Base-by-base conservation (phyloP, 2,329 filamentous ascomycete genomes). In the Neonectria hederae region DNA sequence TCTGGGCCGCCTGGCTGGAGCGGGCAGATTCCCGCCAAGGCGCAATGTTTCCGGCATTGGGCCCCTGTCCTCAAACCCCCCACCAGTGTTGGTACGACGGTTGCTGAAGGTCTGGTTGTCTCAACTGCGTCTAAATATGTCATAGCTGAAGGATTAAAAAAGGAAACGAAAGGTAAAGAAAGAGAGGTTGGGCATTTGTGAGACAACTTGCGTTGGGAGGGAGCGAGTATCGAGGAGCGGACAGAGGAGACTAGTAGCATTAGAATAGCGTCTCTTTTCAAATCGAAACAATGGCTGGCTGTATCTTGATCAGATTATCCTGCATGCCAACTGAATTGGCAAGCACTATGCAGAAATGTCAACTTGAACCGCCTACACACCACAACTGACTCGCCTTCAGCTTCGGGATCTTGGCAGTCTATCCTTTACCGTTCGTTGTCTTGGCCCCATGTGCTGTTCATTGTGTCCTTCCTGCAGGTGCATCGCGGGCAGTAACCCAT, bases 81-180 rank as follows among this genome's bases (percentile, higher is more conserved):
- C 32, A 32, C 43, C 8, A 22, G 21, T 35, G 5, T 35, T 5
- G 19, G 26, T 59, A 26, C 56, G 10, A 59, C 38, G 56, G 21
- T 46, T 26, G 22, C 11, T 46, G 43, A 14, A 17, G 14, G 22
- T 13, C 8, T 24, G 22, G 14, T 26, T 59, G 32, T 54, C 24
- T 59, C 22, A 43, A 53, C 22, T 59, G 26, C 9, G 28, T 53
- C 56, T 45, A 59, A 53, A 35, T 53, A 53, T 59, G 26, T 52
- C 52, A 26, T 26, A 46, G 22, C 13, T 22, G 22, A 24, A 24
- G 13, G 32, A 35, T 13, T 13, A 14, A 35, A 35, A 35, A 6
- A 35, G 32, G 14, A 35, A 4, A n/a, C 3, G 6, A 1, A 26
- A 24, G 17, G 21, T 13, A n/a, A 42, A 28, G 32, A 24, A 48